Evolutionary conservation across 305 asterid species (phyloP).

Genomic region (Fraxinus nigra): DNA sequence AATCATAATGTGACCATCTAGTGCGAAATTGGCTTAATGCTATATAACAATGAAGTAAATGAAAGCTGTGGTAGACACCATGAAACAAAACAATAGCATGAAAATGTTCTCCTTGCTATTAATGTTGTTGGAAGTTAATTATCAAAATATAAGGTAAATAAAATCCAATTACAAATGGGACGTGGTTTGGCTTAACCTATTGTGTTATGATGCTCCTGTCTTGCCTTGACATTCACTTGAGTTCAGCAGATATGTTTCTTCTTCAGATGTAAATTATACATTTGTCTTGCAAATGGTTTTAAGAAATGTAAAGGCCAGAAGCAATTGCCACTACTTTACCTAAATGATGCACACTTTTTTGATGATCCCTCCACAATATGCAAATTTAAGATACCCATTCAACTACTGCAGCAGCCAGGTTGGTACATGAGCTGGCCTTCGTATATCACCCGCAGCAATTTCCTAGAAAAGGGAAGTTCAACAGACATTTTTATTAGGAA

Average conservation of each 20-base stretch:
- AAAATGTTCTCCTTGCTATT: not conserved
- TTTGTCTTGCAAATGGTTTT: not conserved
- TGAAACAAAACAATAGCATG: not conserved
- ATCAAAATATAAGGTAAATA: not conserved
- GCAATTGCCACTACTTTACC: not conserved
- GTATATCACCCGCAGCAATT: not conserved
- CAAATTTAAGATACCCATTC: not conserved
- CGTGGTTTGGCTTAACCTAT: not conserved
- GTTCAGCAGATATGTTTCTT: not conserved
- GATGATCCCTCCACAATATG: not conserved
- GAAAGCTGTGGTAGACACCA: not conserved
- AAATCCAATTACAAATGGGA: not conserved
- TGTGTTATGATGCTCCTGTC: not conserved
- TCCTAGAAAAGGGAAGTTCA: not conserved
- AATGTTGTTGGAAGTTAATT: not conserved
- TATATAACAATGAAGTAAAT: not conserved
- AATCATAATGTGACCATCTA: not conserved
- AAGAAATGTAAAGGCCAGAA: not conserved
- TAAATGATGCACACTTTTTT: not conserved
- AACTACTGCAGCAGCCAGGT: not conserved
- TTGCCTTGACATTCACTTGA: not conserved
- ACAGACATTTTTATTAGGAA: not conserved
- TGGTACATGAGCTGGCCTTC: not conserved
- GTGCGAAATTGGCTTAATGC: not conserved
- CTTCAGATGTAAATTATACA: conserved; percentile 1